A percentile compares a stretch with the other conserved stretches of the same genome.
phyloP scores from a whole-genome alignment of 2,329 filamentous ascomycete genomes.

The Botryosphaeria dothidea region DNA sequence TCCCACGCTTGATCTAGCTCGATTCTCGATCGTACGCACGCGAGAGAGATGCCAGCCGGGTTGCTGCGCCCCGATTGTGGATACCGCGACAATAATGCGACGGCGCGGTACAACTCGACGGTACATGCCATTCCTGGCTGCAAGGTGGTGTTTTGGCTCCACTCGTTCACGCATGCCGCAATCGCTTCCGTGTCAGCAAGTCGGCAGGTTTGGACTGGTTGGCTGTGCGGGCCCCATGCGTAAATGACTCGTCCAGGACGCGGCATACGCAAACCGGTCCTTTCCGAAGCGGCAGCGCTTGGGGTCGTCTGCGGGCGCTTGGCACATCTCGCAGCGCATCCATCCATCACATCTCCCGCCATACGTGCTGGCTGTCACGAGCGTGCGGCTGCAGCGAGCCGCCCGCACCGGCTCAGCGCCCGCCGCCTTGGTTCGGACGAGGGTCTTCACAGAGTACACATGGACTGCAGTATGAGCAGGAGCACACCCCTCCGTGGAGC shows the following conservation, averaged over 20 bases:
- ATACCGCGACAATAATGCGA: not conserved
- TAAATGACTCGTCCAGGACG: not conserved
- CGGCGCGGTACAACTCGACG: slow-evolving; percentile 3
- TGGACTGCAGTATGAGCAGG: no score
- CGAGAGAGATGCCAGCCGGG: not conserved
- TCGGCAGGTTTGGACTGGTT: not conserved
- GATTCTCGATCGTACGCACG: not conserved
- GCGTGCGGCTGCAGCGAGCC: not conserved
- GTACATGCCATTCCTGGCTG: slow-evolving; percentile 7
- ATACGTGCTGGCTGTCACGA: not conserved
- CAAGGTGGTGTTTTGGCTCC: not conserved
- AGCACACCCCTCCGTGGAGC: no score
- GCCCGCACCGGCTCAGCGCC: not conserved
- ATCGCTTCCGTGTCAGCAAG: not conserved
- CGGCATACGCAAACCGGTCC: slow-evolving; percentile 4
- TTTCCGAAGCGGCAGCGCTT: not conserved
- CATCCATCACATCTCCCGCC: not conserved
- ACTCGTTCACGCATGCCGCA: slow-evolving; percentile 4
- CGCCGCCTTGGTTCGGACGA: not conserved
- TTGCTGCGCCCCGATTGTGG: slow-evolving; percentile 14
- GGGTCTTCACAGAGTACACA: not conserved
- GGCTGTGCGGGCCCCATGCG: not conserved
- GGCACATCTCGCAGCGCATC: not conserved
- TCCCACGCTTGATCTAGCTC: not conserved
- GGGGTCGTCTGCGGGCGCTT: not conserved